These are phyloP conservation scores for Aschersonia sp. DNA, from an alignment of 2,329 filamentous ascomycete species.

Conservation along the genomic window DNA sequence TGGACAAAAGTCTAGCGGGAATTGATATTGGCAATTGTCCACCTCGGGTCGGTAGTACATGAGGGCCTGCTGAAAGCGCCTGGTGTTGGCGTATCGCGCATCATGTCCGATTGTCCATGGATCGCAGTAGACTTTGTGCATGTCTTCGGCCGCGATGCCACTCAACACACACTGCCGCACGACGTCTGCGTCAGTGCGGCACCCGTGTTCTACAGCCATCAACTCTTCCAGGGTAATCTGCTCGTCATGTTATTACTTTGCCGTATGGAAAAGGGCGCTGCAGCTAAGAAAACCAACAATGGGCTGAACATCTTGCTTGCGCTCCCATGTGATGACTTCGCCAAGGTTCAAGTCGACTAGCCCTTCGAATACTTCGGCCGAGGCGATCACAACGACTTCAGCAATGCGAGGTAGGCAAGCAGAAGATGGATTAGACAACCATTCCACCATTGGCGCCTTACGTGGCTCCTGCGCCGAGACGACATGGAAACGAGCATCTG, in stretches of 20 bases:
- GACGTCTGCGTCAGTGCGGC: constrained; percentile 63
- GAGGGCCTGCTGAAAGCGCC: constrained; percentile 78
- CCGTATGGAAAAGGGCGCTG: background rate
- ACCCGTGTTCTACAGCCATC: constrained; percentile 59
- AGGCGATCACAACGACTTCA: constrained; percentile 68
- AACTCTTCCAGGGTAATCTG: constrained; percentile 83
- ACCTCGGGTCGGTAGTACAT: constrained; percentile 88
- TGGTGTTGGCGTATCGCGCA: constrained; percentile 65
- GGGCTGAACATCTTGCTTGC: constrained; percentile 62
- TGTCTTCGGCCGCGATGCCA: constrained; percentile 19
- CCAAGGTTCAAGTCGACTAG: constrained; percentile 54
- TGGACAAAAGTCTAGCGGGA: constrained; percentile 84
- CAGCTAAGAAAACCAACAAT: constrained; percentile 30
- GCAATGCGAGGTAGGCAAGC: constrained; percentile 53
- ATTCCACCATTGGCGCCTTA: constrained; percentile 67
- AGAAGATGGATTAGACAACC: constrained; percentile 51
- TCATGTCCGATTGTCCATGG: constrained; percentile 95
- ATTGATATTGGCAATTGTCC: constrained; percentile 84
- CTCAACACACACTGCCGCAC: constrained; percentile 76
- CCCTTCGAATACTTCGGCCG: constrained; percentile 68
- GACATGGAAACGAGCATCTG: constrained; percentile 63
- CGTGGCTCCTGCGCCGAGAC: constrained; percentile 70
- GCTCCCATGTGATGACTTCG: constrained; percentile 57
- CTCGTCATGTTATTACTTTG: too few species aligned
- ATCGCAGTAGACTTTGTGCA: constrained; percentile 94